Evolutionary conservation across 176 grass and related monocot genomes (phyloP), one percentile per base, ranked within the genome.

Genomic region (Aegilops tauschii): DNA sequence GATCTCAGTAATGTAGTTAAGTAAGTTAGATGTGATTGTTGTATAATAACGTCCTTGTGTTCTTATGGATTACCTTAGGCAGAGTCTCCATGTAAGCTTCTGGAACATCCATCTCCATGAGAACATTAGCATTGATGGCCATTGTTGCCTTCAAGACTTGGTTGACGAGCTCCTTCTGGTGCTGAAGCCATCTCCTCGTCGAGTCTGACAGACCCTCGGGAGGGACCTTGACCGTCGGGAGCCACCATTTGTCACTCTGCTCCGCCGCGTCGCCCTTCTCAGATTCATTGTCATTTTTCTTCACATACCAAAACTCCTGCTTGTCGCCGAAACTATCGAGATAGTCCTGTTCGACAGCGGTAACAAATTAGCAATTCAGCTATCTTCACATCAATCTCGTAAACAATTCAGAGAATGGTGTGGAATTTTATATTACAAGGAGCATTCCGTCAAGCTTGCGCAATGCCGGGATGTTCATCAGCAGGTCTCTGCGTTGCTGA

Each of bases 141-240:
- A 97, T 94, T 30, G 92, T 92, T 73, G 94, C 94, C 87, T 97
- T 97, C 5, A 92, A 81, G 31, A 97, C 94, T 85, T 97, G 94
- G 62, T 80, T 85, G 31, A 94, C 92, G 14, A 93, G 92, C 13
- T 94, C 94, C 86, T 92, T 97, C 69, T 86, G 83, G 87, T 92
- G 35, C 1, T 97, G 92, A 39, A 94, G 73, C 82, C 91, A 89
- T 56, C 84, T 86, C 54, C 90, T 86, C 21, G 86, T 91, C 63
- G 80, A 27, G 61, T 82, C 83, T 20, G 94, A 97, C 45, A 97
- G 88, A 1, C 94, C 94, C 70, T 88, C 47, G 5, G 82, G 85
- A 80, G 94, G 92, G 17, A 97, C 94, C 82, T 83, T 92, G 12
- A 94, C 90, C 18, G 64, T 85, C 31, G 94, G 94, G 39, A 97